Evolutionary conservation across 805 yeast species (phyloP), one percentile per base, ranked within the genome.

Genomic region (Yamadazyma olivae): DNA sequence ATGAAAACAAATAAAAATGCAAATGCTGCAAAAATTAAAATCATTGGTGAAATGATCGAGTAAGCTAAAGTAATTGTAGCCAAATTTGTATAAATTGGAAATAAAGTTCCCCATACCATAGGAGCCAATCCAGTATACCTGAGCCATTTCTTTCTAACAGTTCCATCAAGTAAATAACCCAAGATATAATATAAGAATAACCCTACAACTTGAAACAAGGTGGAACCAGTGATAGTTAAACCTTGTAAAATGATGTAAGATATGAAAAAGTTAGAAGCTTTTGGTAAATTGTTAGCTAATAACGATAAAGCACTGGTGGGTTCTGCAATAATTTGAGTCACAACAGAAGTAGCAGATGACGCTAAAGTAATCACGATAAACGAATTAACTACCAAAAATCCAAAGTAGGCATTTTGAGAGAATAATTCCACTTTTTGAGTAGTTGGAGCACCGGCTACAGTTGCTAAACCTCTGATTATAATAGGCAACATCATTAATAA

Each of bases 401-500:
- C 82, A 54, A 82, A 83, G 54, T 75, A 83, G 0, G 84, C 68
- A 36, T 74, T 76, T 53, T 83, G 90, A 4, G 87, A 78, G 50
- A 64, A 81, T 43, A 70, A 63, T 54, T 83, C 89, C 29, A 81
- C 67, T 9, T 64, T 59, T 54, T 81, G 88, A 12, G 43, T 37
- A 3, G 88, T 70, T 6, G 79, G 68, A 18, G 74, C 58, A 18
- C 91, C 90, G 1, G 79, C 50, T 12, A 79, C 45, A 33, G 67
- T 71, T 5, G 82, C 89, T 81, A 81, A 71, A 40, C 70, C 72
- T 51, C 86, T 78, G 48, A 93, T 83, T 49, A 88, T 74, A 20
- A 88, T 82, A 4, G 99, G 98, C 28, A 90, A 81, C 32, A 93
- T 60, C 37, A 85, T 73, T 95, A 89, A 89, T 58, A 91, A 76